These are phyloP conservation scores for Ogataea neopini DNA, from an alignment of 805 yeast genomes.

Conservation along the genomic window DNA sequence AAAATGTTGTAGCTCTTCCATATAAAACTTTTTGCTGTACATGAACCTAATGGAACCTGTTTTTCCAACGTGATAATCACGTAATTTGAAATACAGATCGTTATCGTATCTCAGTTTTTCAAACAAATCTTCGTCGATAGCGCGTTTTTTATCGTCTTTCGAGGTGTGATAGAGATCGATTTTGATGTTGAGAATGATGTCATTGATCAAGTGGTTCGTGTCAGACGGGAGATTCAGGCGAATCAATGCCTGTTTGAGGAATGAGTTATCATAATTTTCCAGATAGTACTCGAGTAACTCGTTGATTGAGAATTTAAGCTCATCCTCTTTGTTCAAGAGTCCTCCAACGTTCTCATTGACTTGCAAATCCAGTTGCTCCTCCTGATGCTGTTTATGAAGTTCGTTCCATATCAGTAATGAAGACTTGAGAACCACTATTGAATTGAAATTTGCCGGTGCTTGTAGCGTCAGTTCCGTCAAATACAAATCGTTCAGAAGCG, in stretches of 20 bases:
- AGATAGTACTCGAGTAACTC: constrained; percentile 35
- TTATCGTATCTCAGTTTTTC: constrained; percentile 10
- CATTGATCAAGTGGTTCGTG: constrained; percentile 28
- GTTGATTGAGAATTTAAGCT: constrained; percentile 18
- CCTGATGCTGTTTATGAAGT: constrained; percentile 13
- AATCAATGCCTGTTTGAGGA: constrained; percentile 23
- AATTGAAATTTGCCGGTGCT: constrained; percentile 74
- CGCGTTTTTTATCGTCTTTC: constrained; percentile 4
- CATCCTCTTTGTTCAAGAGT: constrained; percentile 9
- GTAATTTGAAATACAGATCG: constrained; percentile 32
- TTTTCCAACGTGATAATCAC: constrained; percentile 35
- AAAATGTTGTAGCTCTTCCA: constrained; percentile 27
- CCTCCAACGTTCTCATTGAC: constrained; percentile 17
- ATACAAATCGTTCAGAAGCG: constrained; percentile 71
- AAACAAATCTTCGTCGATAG: constrained; percentile 1
- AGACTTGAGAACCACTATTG: constrained; percentile 65
- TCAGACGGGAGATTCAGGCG: constrained; percentile 22
- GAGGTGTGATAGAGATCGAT: constrained; percentile 26
- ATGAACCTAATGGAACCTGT: constrained; percentile 35
- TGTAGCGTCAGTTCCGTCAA: constrained; percentile 67
- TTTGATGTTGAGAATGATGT: constrained; percentile 33
- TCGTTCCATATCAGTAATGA: constrained; percentile 40
- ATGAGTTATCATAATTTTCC: constrained; percentile 31
- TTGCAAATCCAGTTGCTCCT: constrained; percentile 10
- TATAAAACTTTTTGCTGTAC: constrained; percentile 31